phyloP scores from a whole-genome alignment of 2,329 filamentous ascomycete species.

The Fusarium annulatum region DNA sequence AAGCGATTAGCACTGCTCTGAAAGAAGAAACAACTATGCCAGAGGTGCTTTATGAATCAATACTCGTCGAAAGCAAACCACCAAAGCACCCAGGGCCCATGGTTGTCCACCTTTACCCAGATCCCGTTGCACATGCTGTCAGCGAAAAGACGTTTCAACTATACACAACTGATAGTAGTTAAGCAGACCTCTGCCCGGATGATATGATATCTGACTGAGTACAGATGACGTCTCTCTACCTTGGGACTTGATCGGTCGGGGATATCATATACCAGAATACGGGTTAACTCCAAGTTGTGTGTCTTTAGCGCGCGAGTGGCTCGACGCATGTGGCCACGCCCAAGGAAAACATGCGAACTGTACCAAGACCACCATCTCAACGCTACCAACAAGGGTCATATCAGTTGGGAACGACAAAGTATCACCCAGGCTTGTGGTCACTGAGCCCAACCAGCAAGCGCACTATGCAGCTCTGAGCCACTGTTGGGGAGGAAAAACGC shows the following conservation, averaged over 20 bases:
- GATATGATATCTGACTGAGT: not conserved
- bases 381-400: not conserved
- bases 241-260: not conserved
- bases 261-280: not conserved
- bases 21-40: not conserved
- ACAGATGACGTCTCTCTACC: not conserved
- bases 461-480: constrained; percentile 7
- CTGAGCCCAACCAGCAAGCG: not conserved
- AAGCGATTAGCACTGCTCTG: not conserved
- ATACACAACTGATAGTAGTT: not conserved
- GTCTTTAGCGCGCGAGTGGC: not conserved
- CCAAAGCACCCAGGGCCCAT: not conserved
- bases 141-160: not conserved
- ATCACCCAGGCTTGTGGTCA: not conserved
- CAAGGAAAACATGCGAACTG: not conserved
- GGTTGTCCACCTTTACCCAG: not conserved
- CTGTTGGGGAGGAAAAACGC: constrained; percentile 13
- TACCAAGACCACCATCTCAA: not conserved
- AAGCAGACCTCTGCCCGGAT: rapidly evolving
- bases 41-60: not conserved
- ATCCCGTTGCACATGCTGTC: not conserved
- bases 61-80: not conserved
- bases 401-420: not conserved
- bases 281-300: not conserved
- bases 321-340: not conserved